Percentiles rank a stretch among this genome's conserved stretches.
Evolutionary conservation across 345 rosid genomes (phyloP).

Genomic region (Moricandia arvensis): DNA sequence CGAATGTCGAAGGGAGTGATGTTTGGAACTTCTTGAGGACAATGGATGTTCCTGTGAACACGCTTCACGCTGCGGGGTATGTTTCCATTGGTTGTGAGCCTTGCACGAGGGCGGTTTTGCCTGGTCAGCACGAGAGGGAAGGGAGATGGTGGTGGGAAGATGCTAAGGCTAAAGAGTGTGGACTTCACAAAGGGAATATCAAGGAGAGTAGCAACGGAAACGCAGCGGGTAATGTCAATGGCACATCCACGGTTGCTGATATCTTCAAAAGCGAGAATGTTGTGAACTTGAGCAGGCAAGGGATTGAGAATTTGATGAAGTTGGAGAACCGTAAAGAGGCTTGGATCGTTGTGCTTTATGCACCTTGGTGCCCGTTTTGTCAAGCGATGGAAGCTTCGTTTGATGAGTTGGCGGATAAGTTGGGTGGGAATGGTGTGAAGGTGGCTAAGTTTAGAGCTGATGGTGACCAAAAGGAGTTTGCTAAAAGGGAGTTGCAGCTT

Average conservation of each 20-base stretch:
- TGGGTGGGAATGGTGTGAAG: conserved; percentile 60
- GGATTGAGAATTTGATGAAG: conserved; percentile 73
- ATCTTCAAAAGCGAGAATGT: conserved; percentile 64
- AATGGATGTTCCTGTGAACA: conserved; percentile 83
- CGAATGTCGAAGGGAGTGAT: conserved; percentile 64
- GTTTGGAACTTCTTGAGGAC: conserved; percentile 85
- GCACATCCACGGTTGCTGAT: conserved; percentile 37
- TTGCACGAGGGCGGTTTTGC: conserved; percentile 88
- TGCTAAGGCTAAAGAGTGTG: conserved; percentile 94
- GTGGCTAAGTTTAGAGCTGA: conserved; percentile 92
- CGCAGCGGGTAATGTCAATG: conserved; percentile 39
- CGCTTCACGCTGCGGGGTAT: conserved; percentile 71
- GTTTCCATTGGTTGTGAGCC: conserved; percentile 98
- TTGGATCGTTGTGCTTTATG: conserved; percentile 88
- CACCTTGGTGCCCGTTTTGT: conserved; percentile 97
- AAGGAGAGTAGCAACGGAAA: conserved; percentile 53
- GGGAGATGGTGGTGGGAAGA: conserved; percentile 99
- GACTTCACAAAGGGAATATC: conserved; percentile 93
- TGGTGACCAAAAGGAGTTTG: conserved; percentile 78
- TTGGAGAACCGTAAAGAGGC: conserved; percentile 70
- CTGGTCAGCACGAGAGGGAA: conserved; percentile 97
- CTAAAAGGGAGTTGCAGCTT: conserved; percentile 65
- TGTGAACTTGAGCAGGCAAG: conserved; percentile 66
- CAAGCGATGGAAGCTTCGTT: conserved; percentile 86
- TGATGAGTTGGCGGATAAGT: conserved; percentile 69